Base-by-base conservation (phyloP, 2,329 filamentous ascomycete genomes). In the Penicillium sp. region DNA sequence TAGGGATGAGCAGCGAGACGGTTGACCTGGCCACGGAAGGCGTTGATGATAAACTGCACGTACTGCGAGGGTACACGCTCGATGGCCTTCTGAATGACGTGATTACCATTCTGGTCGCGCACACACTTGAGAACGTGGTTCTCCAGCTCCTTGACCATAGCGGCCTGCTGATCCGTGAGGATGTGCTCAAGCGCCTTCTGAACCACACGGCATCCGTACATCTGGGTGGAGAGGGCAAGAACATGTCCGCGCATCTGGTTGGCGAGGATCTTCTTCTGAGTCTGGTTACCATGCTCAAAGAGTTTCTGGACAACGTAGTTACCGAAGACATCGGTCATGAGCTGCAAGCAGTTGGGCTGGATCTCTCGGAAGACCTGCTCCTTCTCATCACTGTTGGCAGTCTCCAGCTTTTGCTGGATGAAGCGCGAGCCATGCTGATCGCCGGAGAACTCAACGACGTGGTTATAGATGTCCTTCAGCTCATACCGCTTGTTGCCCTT, bases 281-380 rank as follows among this genome's bases (percentile, higher is more conserved):
- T 79, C 68, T 95, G 90, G 57, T 89, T 94, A 31, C 93, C 91
- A 66, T 97, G 89, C 66, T 97, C 91, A 52, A 97, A 96, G 64
- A 97, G 84, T 67, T 96, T 97, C 63, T 98, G 93, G 31, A 97
- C 90, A 28, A 98, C 93, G 63, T 97, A 98, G 68, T 98, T 98
- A 44, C 93, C 93, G 63, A 96, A 98, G 0, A 97, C 85, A 66
- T 97, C 93, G 37, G 85, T 91, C 89, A 95, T 96, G 39, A 98
- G 74, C 62, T 91, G 89, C 24, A 95, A 69, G 1, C 86, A 82
- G 56, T 98, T 93, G 0, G 83, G 80, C 58, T 87, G 80, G 37
- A 98, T 89, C 67, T 97, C 93, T 0, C 78, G 76, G 73, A 96
- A 97, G 0, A 97, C 80, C 46, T 84, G 84, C 26, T 95, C 88